A percentile compares a stretch with the other conserved stretches of the same genome.
These are phyloP conservation scores for Rhinocladiella mackenziei DNA, from an alignment of 2,329 filamentous ascomycete genomes.

Conservation along the genomic window DNA sequence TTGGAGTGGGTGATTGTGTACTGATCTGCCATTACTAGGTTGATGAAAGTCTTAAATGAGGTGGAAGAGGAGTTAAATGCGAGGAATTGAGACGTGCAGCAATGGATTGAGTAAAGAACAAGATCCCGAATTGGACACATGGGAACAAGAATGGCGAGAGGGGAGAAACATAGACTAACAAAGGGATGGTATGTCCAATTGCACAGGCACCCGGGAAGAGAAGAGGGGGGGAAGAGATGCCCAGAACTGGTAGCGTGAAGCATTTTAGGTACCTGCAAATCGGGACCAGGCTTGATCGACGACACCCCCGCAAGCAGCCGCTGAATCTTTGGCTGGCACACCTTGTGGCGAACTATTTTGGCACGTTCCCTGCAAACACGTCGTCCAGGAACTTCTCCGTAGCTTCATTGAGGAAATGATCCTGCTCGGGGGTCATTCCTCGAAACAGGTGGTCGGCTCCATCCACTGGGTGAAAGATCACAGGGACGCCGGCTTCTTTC, in stretches of 20 bases:
- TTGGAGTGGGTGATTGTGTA: not conserved
- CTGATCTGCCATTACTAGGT: conserved; percentile 4
- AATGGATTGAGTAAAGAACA: no score
- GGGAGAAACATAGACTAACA: no score
- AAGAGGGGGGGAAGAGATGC: no score
- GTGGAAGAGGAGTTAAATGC: conserved; percentile 1
- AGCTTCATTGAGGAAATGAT: not conserved
- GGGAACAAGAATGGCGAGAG: no score
- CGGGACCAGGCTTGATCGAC: no score
- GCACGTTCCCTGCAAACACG: not conserved
- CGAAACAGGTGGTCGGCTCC: conserved; percentile 14
- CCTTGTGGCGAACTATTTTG: not conserved
- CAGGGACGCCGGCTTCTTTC: not conserved
- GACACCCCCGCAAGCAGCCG: no score
- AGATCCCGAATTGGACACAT: no score
- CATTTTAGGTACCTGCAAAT: no score
- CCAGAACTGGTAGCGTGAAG: no score
- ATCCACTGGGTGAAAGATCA: conserved; percentile 7
- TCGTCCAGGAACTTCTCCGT: conserved; percentile 9
- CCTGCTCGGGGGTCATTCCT: conserved; percentile 5
- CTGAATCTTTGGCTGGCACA: no score
- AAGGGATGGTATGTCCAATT: no score
- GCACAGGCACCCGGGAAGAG: no score
- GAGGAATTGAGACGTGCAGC: not conserved
- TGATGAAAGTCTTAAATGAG: conserved; percentile 14